A percentile compares a stretch with the other conserved stretches of the same genome.
Evolutionary conservation across 2,329 filamentous ascomycete genomes (phyloP).

Genomic region (Epichloe sibirici): DNA sequence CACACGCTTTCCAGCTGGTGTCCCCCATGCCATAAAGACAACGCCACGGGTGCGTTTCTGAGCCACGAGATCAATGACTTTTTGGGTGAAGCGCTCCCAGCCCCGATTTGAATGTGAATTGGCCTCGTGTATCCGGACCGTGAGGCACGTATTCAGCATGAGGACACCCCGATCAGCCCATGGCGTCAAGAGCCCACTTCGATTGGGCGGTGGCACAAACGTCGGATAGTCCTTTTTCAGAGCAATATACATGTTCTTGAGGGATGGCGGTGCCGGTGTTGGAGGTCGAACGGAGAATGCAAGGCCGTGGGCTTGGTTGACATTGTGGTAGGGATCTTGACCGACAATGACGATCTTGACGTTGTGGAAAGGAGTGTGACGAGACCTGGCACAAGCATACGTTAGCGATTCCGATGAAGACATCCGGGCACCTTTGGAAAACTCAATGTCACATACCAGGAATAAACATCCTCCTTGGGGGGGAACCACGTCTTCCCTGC

Average conservation of each 20-base stretch:
- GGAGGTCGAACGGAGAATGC: slow-evolving; percentile 91
- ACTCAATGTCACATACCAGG: slow-evolving; percentile 51
- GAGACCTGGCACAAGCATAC: background rate
- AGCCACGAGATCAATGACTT: slow-evolving; percentile 77
- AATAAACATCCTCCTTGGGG: slow-evolving; percentile 86
- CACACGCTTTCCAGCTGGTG: slow-evolving; percentile 69
- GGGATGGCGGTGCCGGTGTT: slow-evolving; percentile 74
- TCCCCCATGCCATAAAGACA: slow-evolving; percentile 92
- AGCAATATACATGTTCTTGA: slow-evolving; percentile 86
- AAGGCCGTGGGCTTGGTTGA: slow-evolving; percentile 90
- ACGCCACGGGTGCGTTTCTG: slow-evolving; percentile 67
- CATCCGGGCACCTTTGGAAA: background rate
- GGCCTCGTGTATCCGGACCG: slow-evolving; percentile 78
- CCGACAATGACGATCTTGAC: slow-evolving; percentile 91
- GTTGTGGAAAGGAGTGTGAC: slow-evolving; percentile 74
- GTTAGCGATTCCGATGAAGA: background rate
- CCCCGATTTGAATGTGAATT: slow-evolving; percentile 77
- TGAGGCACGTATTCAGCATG: slow-evolving; percentile 88
- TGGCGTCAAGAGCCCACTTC: slow-evolving; percentile 71
- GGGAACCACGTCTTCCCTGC: slow-evolving; percentile 74
- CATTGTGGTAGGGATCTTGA: slow-evolving; percentile 94
- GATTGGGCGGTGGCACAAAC: slow-evolving; percentile 64
- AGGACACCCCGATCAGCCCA: slow-evolving; percentile 93
- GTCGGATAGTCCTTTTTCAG: slow-evolving; percentile 79
- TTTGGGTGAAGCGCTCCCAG: slow-evolving; percentile 90